Base-by-base conservation (phyloP, 1,284 basidiomycete genomes). In the Anthracocystis panici-leucophaei region DNA sequence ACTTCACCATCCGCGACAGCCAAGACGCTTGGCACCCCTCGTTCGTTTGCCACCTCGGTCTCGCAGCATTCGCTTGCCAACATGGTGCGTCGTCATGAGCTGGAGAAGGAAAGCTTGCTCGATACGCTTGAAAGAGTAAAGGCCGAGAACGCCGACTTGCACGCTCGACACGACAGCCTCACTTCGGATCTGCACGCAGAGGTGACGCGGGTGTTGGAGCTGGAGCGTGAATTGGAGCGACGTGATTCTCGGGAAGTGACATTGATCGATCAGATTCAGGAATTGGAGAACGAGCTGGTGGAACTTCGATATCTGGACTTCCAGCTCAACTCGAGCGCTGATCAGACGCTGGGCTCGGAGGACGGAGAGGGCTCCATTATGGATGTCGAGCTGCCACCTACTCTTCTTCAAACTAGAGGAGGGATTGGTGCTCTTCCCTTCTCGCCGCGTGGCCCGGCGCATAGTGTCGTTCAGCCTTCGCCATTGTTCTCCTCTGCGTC, bases 1-100 rank as follows among this genome's bases (percentile, higher is more conserved):
- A 79, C 78, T 5, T 78, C 77, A 5, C 79, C 77, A 21, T 79
- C 75, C n/a, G 74, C 64, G 1, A 80, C 79, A 14, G 67, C 67
- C 60, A 79, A 79, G 68, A 79, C 79, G 53, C 75, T 72, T 2
- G 77, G 79, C 57, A 77, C 77, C 50, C 79, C 77, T 41, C 61
- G 77, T 38, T 80, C 77, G 46, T 66, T 65, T 53, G 64, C 63
- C 53, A 71, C 64, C 0, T 67, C 73, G 3, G 59, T 64, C 9
- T 76, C 74, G 64, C 75, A 74, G 44, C 60, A 64, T 9, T 71
- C 71, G 49, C 29, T 77, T 10, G 66, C 64, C 54, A 57, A 74
- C 54, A 57, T 78, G 59, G 59, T 77, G 21, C 70, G 77, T 41
- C 77, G 79, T 18, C 79, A 81, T 46, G 77, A 77, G 46, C 70